Base-by-base conservation (phyloP, 768 basidiomycete genomes). In the Gelatoporia subvermispora region DNA sequence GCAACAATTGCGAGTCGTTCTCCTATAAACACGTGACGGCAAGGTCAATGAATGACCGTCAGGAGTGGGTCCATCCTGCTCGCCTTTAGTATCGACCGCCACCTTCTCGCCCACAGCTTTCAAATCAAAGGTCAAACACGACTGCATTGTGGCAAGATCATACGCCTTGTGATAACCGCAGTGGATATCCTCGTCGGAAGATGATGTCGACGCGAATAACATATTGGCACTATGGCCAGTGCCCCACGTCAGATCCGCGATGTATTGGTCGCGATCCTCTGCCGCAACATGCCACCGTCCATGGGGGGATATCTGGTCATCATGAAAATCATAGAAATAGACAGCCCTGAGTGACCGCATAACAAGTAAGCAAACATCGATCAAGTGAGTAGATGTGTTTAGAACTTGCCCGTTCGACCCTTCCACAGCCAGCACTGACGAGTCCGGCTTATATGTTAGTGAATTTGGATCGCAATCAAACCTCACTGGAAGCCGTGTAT, bases 241-340 rank as follows among this genome's bases (percentile, higher is more conserved):
- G 2, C 55, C 55, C 55, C 55, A 56, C n/a, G 41, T 28, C 43
- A 53, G 48, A 18, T 51, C 52, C 16, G 52, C 50, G 4, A 51
- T 56, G 13, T 48, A 23, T 7, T 55, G 54, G 4, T 39, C 39
- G 20, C 16, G n/a, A 2, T 23, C 17, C 1, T 43, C 17, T 15
- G 35, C 43, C 1, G 44, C 50, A 24, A 55, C 44, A 16, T 25
- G 22, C 8, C 28, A 44, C 11, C 11, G 25, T 21, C 4, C n/a
- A 21, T 8, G 31, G 16, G 4, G 31, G 11, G 21, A 31, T 13
- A 31, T 31, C 7, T 31, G 7, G 28, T 5, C 28, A 31, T 13
- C 7, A 31, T 31, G 28, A 31, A 31, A 31, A 31, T 31, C 5
- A 31, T 7, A 5, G 28, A 31, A 5, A 9, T 1, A 8, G 8